Evolutionary conservation across 139 green algal species (phyloP), one percentile per base, ranked within the genome.

Genomic region (Chlorella sp.): DNA sequence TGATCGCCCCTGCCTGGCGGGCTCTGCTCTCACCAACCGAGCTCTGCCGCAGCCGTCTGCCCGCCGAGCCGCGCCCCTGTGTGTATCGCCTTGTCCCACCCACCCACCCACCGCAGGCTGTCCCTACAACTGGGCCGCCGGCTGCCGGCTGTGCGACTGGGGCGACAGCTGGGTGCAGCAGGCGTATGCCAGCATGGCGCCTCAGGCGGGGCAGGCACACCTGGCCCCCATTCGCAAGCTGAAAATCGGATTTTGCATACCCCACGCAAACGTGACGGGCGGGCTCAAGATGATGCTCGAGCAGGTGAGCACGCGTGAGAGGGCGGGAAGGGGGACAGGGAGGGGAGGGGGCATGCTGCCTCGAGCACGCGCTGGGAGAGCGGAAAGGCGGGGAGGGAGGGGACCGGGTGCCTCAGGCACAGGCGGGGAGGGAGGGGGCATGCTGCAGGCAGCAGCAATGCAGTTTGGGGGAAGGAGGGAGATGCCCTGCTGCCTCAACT

Each of bases 251-350:
- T 96, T 95, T 73, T 94, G 95, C 90, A 90, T 96, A 39, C 93
- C 93, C 1, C 93, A 96, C 87, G 90, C 93, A 90, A 94, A 94
- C 83, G 92, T 96, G 32, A 96, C 94, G 1, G 94, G 94, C 14
- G 94, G 94, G 61, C 95, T 96, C 92, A 96, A 96, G 68, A 94
- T 92, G 53, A 88, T 96, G 81, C 81, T 95, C 48, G 91, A 94
- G 76, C 92, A 85, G 79, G 79, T 68, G 79, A 36, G 75, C 48
- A 57, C 48, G 5, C 7, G 48, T 5, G 48, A 57, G 48, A 9
- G 71, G 32, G 4, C 28, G 30, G 11, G 32, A n/a, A 9, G 71
- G 32, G 3, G 4, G 71, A 5, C 71, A 32, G 0, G 7, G 9
- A 1, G 22, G 22, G 14, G 71, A 40, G 32, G 30, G 9, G 9